These are phyloP conservation scores for Chalaropsis thielavioides DNA, from an alignment of 2,329 filamentous ascomycete genomes.

Conservation along the genomic window DNA sequence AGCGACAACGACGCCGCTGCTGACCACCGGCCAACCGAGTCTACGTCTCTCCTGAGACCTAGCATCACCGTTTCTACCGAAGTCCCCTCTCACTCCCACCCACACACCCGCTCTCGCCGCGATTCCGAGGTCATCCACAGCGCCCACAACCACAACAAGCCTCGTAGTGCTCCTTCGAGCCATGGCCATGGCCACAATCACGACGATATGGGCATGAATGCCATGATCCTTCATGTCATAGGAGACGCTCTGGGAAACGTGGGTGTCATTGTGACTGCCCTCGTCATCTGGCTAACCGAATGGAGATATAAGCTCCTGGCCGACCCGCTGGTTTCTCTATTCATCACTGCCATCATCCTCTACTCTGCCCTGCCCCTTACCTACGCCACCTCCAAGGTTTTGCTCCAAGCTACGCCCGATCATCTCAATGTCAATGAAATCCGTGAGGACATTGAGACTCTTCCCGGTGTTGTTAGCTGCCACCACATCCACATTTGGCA, in stretches of 20 bases:
- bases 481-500: constrained; percentile 98
- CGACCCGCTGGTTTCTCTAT: constrained; percentile 79
- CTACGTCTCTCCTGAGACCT: constrained; percentile 35
- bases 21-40: constrained; percentile 29
- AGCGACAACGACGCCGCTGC: constrained; percentile 27
- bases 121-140: constrained; percentile 46
- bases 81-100: constrained; percentile 18
- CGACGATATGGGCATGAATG: constrained; percentile 89
- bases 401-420: constrained; percentile 85
- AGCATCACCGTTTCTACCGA: constrained; percentile 24
- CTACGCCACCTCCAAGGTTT: constrained; percentile 66
- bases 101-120: constrained; percentile 22
- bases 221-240: constrained; percentile 60
- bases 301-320: constrained; percentile 74
- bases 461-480: constrained; percentile 76
- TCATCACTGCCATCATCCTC: constrained; percentile 74
- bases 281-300: constrained; percentile 82
- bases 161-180: constrained; percentile 42
- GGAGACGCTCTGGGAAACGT: constrained; percentile 78
- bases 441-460: constrained; percentile 72
- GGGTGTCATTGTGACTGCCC: constrained; percentile 67
- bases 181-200: constrained; percentile 62
- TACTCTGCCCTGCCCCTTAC: constrained; percentile 66
- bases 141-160: constrained; percentile 68
- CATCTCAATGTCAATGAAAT: constrained; percentile 82